Evolutionary conservation across 306 rosid genomes (phyloP), one percentile per base, ranked within the genome.

Genomic region (Psophocarpus tetragonolobus): DNA sequence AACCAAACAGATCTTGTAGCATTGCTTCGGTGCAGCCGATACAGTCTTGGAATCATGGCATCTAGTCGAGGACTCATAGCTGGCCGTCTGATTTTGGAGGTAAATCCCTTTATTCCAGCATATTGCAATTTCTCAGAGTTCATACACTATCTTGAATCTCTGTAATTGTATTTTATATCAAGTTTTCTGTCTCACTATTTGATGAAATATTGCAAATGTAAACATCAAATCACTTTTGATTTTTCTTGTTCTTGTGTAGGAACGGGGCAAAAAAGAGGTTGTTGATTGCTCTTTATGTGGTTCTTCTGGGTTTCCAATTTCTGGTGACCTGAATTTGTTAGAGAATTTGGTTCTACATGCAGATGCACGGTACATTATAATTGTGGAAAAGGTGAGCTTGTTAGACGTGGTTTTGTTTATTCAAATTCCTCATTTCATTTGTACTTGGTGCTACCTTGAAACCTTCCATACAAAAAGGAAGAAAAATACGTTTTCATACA

Each of bases 41-140:
- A 72, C 85, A 92, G 97, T 80, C 97, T 95, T 62, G 97, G 99
- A 86, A 87, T 95, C 82, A 91, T 95, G 97, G 97, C 99, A 14
- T 95, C 97, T 33, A 87, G 97, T 82, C 81, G 93, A 70, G 97
- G 99, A 82, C 92, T 92, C 53, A 64, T 92, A 10, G 89, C 92
- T 6, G 97, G 99, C 70, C 96, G 97, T 69, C 71, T 92, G 73
- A 73, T 81, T 78, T 80, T 91, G 82, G 89, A 89, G 93, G 97
- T 87, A 73, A 10, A 24, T 48, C 45, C 35, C 67, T 63, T 75
- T 44, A 44, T 71, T 75, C 51, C 0, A 56, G 60, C 72, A 53
- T 54, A 39, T 68, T 68, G 21, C 20, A 42, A 54, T 67, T 58
- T 80, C 17, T n/a, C 2, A 23, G 1, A 38, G 29, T 53, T 42